Conservation (phyloP, 2,329 filamentous ascomycete species). For the Trichoderma sp. region DNA sequence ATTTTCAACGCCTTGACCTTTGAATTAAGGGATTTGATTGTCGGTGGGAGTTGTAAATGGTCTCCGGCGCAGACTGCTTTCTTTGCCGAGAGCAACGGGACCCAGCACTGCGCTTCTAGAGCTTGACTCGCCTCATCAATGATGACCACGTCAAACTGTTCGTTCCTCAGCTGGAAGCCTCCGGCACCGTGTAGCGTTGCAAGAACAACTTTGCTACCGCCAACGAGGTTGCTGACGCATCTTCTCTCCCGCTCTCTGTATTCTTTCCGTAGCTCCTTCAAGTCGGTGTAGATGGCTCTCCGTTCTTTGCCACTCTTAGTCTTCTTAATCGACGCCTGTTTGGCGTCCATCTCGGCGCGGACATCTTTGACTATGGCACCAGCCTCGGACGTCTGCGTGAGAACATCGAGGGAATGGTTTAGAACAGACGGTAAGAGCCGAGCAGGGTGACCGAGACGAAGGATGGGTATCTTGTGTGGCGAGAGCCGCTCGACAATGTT, state of each 20-base stretch:
- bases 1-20: constrained; percentile 45
- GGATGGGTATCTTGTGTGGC: constrained; percentile 79
- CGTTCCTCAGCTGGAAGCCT: constrained; percentile 75
- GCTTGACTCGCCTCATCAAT: constrained; percentile 97
- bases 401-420: constrained; percentile 84
- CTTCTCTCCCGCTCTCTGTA: constrained; percentile 81
- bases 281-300: constrained; percentile 77
- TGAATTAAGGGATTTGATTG: constrained; percentile 77
- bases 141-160: constrained; percentile 89
- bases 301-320: constrained; percentile 79
- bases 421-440: constrained; percentile 85
- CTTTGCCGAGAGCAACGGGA: constrained; percentile 74
- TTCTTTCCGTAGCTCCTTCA: constrained; percentile 84
- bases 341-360: constrained; percentile 87
- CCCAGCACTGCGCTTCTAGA: constrained; percentile 96
- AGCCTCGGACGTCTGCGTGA: constrained; percentile 88
- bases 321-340: constrained; percentile 86
- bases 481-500: constrained; percentile 94
- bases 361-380: constrained; percentile 89
- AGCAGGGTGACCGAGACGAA: constrained; percentile 90
- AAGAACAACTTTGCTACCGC: constrained; percentile 81
- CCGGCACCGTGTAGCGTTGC: constrained; percentile 92
- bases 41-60: constrained; percentile 90
- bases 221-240: constrained; percentile 76
- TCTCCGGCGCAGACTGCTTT: constrained; percentile 93